Conservation (phyloP, 768 basidiomycete genomes). For the Boletus rubroflammeus region DNA sequence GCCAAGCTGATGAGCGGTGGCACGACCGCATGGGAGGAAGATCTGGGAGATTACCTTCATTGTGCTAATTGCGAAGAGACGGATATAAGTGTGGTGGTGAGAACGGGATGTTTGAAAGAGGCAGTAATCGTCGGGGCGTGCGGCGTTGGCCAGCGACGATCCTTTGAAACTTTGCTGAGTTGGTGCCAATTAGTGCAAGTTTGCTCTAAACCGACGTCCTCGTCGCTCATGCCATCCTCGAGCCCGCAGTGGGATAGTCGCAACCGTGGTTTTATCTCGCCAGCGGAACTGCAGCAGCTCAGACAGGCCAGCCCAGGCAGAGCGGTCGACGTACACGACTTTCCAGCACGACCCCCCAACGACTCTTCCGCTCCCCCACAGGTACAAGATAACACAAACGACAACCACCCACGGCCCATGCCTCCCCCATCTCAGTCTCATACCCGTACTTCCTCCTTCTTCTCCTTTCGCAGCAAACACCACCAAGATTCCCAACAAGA, state of each 20-base stretch:
- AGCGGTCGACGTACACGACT: slow-evolving; percentile 31
- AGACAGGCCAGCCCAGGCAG: slow-evolving; percentile 32
- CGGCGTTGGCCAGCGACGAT: slow-evolving; percentile 8
- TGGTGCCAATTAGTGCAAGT: background rate
- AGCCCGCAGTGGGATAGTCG: slow-evolving; percentile 37
- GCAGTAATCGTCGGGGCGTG: background rate
- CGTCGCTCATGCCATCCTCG: slow-evolving; percentile 22
- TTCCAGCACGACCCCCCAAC: slow-evolving; percentile 28
- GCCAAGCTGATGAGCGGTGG: background rate
- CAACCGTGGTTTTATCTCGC: slow-evolving; percentile 34
- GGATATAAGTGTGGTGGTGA: background rate
- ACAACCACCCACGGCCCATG: slow-evolving; percentile 26
- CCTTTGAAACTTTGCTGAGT: background rate
- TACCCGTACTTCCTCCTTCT: slow-evolving; percentile 60
- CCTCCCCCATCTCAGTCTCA: slow-evolving; percentile 34
- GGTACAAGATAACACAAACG: slow-evolving; percentile 17
- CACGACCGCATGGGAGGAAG: too few relatives aligned
- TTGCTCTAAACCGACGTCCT: slow-evolving; percentile 7
- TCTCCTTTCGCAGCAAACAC: slow-evolving; percentile 52
- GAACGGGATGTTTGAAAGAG: background rate
- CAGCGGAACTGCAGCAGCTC: slow-evolving; percentile 33
- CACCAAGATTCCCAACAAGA: slow-evolving; percentile 17
- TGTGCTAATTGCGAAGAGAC: background rate
- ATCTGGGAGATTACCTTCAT: background rate
- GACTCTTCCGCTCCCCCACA: slow-evolving; percentile 10